Conservation (phyloP, 2,329 filamentous ascomycete genomes). For the Colletotrichum sp. region DNA sequence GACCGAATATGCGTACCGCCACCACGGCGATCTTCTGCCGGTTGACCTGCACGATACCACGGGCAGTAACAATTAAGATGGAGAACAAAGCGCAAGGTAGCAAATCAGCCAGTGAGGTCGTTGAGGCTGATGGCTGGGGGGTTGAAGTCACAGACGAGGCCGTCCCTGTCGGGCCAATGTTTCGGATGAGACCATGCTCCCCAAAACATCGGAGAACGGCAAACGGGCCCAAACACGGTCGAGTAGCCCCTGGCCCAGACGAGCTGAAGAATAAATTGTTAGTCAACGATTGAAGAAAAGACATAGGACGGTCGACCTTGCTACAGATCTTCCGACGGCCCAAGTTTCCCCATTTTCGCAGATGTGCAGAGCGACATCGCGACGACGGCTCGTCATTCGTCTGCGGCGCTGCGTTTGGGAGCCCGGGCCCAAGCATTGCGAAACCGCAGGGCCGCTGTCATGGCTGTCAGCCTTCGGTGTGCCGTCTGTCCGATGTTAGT, state of each 20-base stretch:
- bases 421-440: neutral
- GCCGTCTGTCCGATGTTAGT: neutral
- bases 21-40: neutral
- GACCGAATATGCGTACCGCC: neutral
- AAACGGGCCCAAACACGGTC: neutral
- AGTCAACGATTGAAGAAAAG: neutral
- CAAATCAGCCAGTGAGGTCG: conserved; percentile 25
- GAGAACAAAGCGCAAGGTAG: neutral
- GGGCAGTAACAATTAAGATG: neutral
- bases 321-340: conserved; percentile 17
- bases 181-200: conserved; percentile 19
- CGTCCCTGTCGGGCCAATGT: conserved; percentile 26
- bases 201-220: conserved; percentile 11
- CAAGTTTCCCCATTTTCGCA: conserved; percentile 20
- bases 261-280: neutral
- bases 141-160: neutral
- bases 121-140: neutral
- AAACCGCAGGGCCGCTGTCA: neutral
- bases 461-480: neutral
- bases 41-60: neutral
- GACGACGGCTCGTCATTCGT: neutral
- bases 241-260: neutral
- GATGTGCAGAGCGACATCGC: neutral
- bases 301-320: neutral
- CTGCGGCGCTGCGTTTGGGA: neutral